phyloP scores from a whole-genome alignment of 768 basidiomycete genomes.

The Suillus weaverae region DNA sequence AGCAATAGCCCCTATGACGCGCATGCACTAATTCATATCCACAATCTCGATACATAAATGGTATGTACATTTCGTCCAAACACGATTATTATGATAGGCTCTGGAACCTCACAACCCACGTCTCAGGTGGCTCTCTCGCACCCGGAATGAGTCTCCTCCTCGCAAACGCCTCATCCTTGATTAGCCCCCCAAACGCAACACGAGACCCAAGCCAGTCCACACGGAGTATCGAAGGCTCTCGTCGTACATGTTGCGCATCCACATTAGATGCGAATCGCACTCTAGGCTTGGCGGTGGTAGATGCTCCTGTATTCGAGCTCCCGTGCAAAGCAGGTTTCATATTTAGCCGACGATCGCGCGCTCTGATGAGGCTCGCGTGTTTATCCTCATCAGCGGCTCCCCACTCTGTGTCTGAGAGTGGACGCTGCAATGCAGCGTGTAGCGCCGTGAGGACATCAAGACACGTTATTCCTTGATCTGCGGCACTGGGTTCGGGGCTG shows the following conservation, averaged over 20 bases:
- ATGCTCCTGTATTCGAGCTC: not conserved
- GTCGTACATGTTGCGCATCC: too few species aligned
- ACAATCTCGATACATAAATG: not conserved
- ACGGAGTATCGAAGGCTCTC: slow-evolving; percentile 4
- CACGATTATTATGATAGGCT: not conserved
- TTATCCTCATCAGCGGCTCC: slow-evolving; percentile 1
- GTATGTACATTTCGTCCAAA: not conserved
- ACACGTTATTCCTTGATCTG: not conserved
- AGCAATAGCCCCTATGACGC: not conserved
- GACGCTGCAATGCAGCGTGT: slow-evolving; percentile 7
- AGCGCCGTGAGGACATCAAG: slow-evolving; percentile 8
- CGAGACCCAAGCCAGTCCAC: slow-evolving; percentile 13
- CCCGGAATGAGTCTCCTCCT: slow-evolving; percentile 11
- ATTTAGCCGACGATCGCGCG: slow-evolving; percentile 4
- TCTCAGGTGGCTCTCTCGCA: slow-evolving; percentile 4
- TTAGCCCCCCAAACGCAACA: slow-evolving; percentile 10
- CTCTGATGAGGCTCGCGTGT: not conserved
- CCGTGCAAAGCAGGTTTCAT: not conserved
- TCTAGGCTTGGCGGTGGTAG: not conserved
- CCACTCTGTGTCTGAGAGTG: slow-evolving; percentile 13
- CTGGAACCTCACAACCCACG: slow-evolving; percentile 12
- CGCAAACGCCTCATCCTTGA: slow-evolving; percentile 8
- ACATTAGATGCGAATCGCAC: not conserved
- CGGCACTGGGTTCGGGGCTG: not conserved
- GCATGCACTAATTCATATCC: not conserved